Evolutionary conservation across 2,329 filamentous ascomycete species (phyloP), one percentile per base, ranked within the genome.

Genomic region (Pseudogymnoascus sp.): DNA sequence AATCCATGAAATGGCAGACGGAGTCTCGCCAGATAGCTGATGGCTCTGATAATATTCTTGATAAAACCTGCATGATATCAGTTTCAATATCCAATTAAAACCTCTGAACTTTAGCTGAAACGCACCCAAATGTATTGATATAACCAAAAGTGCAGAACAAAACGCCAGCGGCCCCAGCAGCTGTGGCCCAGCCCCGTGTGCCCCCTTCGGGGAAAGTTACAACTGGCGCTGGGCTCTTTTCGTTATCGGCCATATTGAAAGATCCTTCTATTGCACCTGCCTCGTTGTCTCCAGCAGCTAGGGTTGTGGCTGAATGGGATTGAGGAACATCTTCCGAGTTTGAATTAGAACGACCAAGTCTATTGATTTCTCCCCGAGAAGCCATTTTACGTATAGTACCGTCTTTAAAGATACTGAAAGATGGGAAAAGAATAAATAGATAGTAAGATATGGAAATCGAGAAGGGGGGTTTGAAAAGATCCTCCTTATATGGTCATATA

Each of bases 1-100:
- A 47, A 86, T 86, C 84, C 84, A 87, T 14, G 83, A 76, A 21
- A 87, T 77, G 0, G 78, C 78, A 42, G 80, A 83, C 0, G 80
- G 68, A 0, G 80, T 80, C 66, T 82, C 79, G 4, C 75, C 47
- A 5, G 68, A 71, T 3, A 86, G 72, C 21, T 80, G 77, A 11
- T 79, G 73, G 2, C 70, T 76, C 65, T 82, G 73, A 67, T 85
- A 86, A 69, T 84, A 84, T 28, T 79, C 77, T 68, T 86, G 82
- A 65, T 84, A 85, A 18, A 80, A 75, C 4, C 82, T 82, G 70
- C 44, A 35, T 35, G 1, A n/a, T 35, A 53, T 53, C 10, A 56
- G 25, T 18, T 12, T 33, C 28, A 12, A 33, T 56, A 42, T 33
- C 60, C 61, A 6, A 21, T 11, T 5, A n/a, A 16, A 25, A 18